phyloP scores from a whole-genome alignment of 139 green algal genomes.

The Tetraselmis striata region DNA sequence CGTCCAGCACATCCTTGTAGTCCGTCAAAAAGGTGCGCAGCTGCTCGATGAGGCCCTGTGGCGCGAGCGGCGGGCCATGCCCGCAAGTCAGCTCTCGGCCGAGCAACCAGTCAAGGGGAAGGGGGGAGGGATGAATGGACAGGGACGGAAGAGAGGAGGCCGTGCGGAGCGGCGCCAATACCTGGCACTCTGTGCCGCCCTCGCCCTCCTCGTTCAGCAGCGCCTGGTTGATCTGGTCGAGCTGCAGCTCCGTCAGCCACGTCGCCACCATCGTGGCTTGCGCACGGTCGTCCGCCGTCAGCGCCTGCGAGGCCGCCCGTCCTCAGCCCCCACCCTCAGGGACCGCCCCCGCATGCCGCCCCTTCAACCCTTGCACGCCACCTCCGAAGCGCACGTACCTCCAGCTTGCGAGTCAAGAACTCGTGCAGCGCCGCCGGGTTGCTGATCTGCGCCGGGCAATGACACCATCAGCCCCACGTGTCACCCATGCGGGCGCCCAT shows the following conservation, averaged over 20 bases:
- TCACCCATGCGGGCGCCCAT: no score
- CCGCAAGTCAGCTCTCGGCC: background rate
- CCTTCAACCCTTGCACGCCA: no score
- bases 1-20: constrained; percentile 55
- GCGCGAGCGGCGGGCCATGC: background rate
- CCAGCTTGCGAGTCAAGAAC: background rate
- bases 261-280: constrained; percentile 85
- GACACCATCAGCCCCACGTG: no score
- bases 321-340: no score
- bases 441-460: no score
- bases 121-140: no score
- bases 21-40: constrained; percentile 44
- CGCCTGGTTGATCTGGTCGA: constrained; percentile 76
- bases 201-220: constrained; percentile 40
- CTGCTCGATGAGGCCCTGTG: constrained; percentile 1
- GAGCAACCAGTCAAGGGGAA: no score
- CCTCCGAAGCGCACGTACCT: no score
- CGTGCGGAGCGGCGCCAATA: no score
- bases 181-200: background rate
- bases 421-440: constrained; percentile 1
- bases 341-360: no score
- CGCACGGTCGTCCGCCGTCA: constrained; percentile 43
- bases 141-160: no score
- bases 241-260: constrained; percentile 86
- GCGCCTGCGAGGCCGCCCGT: no score